Percentiles rank a stretch among this genome's conserved stretches.
Conservation (phyloP, 2,329 filamentous ascomycete species). For the Xylaria sp. region DNA sequence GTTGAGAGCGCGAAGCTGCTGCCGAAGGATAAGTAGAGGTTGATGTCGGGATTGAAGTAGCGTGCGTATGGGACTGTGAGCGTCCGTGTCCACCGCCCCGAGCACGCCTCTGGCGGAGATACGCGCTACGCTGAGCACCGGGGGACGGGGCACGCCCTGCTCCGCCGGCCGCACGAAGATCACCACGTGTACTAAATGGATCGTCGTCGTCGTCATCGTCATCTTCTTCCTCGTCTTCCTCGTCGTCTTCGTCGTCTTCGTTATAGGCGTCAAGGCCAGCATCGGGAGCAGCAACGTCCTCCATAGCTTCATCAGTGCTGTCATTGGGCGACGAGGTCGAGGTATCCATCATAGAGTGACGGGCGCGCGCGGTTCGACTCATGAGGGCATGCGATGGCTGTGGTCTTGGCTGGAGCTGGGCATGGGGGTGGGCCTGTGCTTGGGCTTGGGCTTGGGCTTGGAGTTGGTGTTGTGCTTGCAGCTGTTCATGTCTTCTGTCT, state of each 20-base stretch:
- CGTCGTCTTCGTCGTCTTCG: constrained; percentile 10
- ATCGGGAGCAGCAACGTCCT: constrained; percentile 22
- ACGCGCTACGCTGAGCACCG: constrained; percentile 33
- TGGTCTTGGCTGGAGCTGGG: constrained; percentile 15
- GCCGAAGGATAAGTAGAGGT: constrained; percentile 13
- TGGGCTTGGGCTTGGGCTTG: constrained; percentile 35
- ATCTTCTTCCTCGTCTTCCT: constrained; percentile 13
- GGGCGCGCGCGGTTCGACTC: constrained; percentile 9
- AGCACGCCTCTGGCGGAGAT: constrained; percentile 33
- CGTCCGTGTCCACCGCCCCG: constrained; percentile 23
- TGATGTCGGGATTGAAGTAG: constrained; percentile 22
- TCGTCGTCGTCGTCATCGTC: constrained; percentile 39
- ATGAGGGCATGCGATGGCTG: background rate
- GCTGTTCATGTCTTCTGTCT: constrained; percentile 55
- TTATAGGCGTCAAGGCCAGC: constrained; percentile 8
- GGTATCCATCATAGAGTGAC: constrained; percentile 30
- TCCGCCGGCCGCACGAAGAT: constrained; percentile 21
- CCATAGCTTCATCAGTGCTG: constrained; percentile 37
- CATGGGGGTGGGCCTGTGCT: constrained; percentile 14
- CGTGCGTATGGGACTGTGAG: constrained; percentile 19
- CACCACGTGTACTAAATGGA: constrained; percentile 34
- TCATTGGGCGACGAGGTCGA: constrained; percentile 27
- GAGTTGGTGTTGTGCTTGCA: constrained; percentile 10
- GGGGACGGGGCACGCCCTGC: constrained; percentile 30
- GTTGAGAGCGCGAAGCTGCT: constrained; percentile 20